Evolutionary conservation across 2,329 filamentous ascomycete genomes (phyloP), one percentile per base, ranked within the genome.

Genomic region (Penicillium sp.): DNA sequence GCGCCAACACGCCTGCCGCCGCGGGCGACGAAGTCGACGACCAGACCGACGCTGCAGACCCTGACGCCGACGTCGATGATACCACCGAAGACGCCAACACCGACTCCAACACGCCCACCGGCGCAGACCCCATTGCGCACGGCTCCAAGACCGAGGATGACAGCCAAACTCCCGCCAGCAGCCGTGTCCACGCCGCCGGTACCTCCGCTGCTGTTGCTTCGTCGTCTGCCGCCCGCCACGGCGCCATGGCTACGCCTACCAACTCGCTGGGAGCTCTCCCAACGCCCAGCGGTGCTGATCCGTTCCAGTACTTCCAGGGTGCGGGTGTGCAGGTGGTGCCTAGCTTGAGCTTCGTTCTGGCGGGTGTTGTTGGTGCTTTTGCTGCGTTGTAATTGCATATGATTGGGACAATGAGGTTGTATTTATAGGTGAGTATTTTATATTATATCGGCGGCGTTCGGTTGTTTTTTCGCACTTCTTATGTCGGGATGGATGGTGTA

Each of bases 281-380:
- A 7, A 45, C 5, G 2, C 55, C 55, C 8, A 57, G 35, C 21
- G 55, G 45, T 20, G 55, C 55, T 28, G 50, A 53, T 43, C 45
- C 56, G 1, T 58, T 40, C 30, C 21, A 38, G n/a, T n/a, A 51
- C 4, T 58, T 58, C 51, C 33, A 23, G 38, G 56, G 56, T n/a
- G 51, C 56, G 5, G 56, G 56, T 23, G 47, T 14, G 26, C 56
- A 58, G 21, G 16, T 50, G 6, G 18, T 58, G 4, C 56, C 56
- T 2, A 54, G 56, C 46, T 38, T 58, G 51, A 54, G n/a, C 26
- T 16, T 54, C n/a, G 50, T 54, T 12, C 38, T 58, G 24, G 56
- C 51, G 14, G 51, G 50, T 50, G 24, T 58, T 5, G 50, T 54
- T 42, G 56, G 50, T 28, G 51, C 49, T 38, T 58, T 58, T 23